Evolutionary conservation across 345 rosid species (phyloP).

Genomic region (Euphorbia lathyris): DNA sequence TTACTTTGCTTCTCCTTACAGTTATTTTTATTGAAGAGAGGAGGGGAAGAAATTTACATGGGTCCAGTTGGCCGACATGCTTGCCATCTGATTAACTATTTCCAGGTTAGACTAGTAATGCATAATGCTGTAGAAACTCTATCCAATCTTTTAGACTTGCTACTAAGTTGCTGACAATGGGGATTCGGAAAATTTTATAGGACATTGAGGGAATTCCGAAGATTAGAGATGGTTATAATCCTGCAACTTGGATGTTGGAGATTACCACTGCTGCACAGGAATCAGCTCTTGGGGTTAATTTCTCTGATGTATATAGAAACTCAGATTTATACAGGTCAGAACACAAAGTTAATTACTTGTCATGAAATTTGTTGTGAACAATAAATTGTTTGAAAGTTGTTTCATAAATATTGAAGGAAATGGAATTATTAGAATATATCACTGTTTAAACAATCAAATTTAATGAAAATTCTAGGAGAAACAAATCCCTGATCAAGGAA

Average conservation of each 20-base stretch:
- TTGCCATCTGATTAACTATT: slow-evolving; percentile 47
- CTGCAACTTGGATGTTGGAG: slow-evolving; percentile 80
- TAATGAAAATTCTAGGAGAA: slow-evolving; percentile 41
- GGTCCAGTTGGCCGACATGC: slow-evolving; percentile 63
- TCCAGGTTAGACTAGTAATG: slow-evolving; percentile 43
- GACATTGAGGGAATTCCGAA: slow-evolving; percentile 47
- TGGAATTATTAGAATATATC: too few relatives aligned
- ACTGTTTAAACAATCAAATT: background rate
- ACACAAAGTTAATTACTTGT: too few relatives aligned
- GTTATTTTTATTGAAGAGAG: slow-evolving; percentile 47
- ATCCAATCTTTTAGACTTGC: background rate
- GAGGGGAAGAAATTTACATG: slow-evolving; percentile 59
- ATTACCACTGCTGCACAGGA: slow-evolving; percentile 51
- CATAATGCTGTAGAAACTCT: background rate
- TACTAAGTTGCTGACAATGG: background rate
- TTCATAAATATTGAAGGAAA: too few relatives aligned
- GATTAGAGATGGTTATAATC: slow-evolving; percentile 62
- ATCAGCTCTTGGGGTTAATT: slow-evolving; percentile 39
- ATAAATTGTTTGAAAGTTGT: too few relatives aligned
- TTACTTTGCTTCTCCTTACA: slow-evolving; percentile 16
- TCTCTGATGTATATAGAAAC: slow-evolving; percentile 42
- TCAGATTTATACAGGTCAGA: slow-evolving; percentile 49
- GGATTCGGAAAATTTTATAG: slow-evolving; percentile 15
- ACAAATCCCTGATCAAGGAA: slow-evolving; percentile 51
- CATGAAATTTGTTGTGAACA: too few relatives aligned